A percentile compares a stretch with the other conserved stretches of the same genome.
Evolutionary conservation across 164 flowering plant species (phyloP).

Genomic region (Chloranthus sessilifolius): DNA sequence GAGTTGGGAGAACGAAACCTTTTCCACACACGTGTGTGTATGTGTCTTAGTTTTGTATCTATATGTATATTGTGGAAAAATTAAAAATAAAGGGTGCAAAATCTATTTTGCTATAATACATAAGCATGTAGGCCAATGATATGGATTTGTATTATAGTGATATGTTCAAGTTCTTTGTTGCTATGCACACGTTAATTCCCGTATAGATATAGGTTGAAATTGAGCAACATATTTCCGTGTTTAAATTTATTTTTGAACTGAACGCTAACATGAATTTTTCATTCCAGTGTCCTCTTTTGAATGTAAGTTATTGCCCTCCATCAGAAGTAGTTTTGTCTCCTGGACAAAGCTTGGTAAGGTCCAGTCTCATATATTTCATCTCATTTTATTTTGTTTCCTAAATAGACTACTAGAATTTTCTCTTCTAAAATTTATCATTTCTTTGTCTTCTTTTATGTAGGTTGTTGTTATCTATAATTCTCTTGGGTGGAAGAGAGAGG

Average conservation of each 20-base stretch:
- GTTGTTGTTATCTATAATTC: conserved; percentile 75
- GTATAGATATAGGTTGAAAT: not conserved
- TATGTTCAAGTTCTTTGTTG: conserved; percentile 1
- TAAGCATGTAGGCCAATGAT: no score
- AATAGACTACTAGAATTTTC: not conserved
- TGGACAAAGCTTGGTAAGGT: conserved; percentile 68
- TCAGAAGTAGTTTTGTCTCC: conserved; percentile 53
- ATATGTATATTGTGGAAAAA: no score
- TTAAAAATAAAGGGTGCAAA: no score
- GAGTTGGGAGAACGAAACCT: no score
- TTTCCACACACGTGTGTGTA: no score
- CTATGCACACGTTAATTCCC: not conserved
- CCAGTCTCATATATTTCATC: not conserved
- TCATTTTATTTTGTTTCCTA: conserved; percentile 2
- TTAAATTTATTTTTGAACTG: not conserved
- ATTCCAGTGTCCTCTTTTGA: conserved; percentile 85
- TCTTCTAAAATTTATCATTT: not conserved
- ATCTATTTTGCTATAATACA: no score
- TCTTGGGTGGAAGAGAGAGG: conserved; percentile 89
- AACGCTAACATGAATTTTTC: conserved; percentile 13
- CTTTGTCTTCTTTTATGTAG: conserved; percentile 29
- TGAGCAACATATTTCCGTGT: not conserved
- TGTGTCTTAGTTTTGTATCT: no score
- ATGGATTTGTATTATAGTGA: no score
- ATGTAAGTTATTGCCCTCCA: conserved; percentile 88